phyloP scores from a whole-genome alignment of 1,284 basidiomycete species.

The Anthracocystis walkeri region DNA sequence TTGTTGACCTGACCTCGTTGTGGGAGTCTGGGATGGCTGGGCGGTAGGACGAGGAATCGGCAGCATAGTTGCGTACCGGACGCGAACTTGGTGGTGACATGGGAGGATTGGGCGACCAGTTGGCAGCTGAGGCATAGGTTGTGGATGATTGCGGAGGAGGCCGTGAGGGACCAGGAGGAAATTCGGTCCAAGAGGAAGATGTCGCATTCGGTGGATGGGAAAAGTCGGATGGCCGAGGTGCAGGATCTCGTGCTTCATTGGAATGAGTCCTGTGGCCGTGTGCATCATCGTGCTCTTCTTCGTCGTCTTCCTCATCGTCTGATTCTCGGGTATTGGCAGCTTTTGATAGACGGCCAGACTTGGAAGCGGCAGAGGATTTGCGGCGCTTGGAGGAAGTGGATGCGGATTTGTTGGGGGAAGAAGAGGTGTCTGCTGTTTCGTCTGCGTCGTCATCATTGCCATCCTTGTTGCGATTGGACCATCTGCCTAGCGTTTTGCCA shows the following conservation, averaged over 20 bases:
- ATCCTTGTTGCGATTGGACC: slow-evolving; percentile 52
- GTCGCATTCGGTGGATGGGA: slow-evolving; percentile 4
- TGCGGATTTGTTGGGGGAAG: slow-evolving; percentile 13
- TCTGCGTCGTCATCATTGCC: slow-evolving; percentile 35
- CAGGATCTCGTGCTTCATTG: not conserved
- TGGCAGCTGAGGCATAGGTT: slow-evolving; percentile 5
- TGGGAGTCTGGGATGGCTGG: not conserved
- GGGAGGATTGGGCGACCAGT: slow-evolving; percentile 22
- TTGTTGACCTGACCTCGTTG: not conserved
- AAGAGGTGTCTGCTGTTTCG: slow-evolving; percentile 15
- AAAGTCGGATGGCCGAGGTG: slow-evolving; percentile 6
- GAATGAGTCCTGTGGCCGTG: not conserved
- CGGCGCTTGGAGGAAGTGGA: slow-evolving; percentile 18
- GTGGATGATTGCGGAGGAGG: not conserved
- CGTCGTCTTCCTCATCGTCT: slow-evolving; percentile 16
- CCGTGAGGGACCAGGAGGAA: slow-evolving; percentile 5
- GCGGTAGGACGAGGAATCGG: slow-evolving; percentile 12
- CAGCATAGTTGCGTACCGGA: slow-evolving; percentile 6
- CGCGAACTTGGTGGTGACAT: slow-evolving; percentile 30
- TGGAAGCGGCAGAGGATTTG: slow-evolving; percentile 15
- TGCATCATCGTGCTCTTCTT: slow-evolving; percentile 7
- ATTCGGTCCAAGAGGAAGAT: slow-evolving; percentile 18
- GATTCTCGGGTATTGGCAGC: not conserved
- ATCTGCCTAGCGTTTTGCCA: slow-evolving; percentile 57
- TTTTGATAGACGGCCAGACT: slow-evolving; percentile 7